These are phyloP conservation scores for Fusarium keratoplasticum DNA, from an alignment of 2,329 filamentous ascomycete genomes.

Conservation along the genomic window DNA sequence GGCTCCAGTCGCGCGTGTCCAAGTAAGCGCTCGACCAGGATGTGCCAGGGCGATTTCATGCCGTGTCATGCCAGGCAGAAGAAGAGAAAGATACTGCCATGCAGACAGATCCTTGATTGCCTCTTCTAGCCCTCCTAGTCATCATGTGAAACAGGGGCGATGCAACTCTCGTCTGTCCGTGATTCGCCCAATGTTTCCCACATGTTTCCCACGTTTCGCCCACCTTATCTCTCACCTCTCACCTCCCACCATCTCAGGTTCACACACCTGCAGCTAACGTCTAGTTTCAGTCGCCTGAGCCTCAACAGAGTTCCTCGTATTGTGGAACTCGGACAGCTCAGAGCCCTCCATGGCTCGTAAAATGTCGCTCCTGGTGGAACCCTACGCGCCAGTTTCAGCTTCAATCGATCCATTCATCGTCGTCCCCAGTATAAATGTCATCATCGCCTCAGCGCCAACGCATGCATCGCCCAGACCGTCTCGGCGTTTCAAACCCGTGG, in stretches of 20 bases:
- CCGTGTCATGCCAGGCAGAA: constrained; percentile 19
- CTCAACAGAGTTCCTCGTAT: not conserved
- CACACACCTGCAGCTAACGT: not conserved
- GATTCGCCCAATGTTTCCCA: constrained; percentile 35
- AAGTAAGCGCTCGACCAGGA: constrained; percentile 26
- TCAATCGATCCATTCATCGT: not conserved
- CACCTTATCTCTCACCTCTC: not conserved
- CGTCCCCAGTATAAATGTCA: constrained; percentile 32
- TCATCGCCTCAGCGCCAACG: constrained; percentile 35
- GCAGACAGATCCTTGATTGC: not conserved
- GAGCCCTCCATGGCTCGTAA: not conserved
- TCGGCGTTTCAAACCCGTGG: constrained; percentile 34
- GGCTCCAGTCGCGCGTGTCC: constrained; percentile 33
- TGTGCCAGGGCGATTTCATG: constrained; percentile 19
- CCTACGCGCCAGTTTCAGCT: not conserved
- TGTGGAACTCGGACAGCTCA: not conserved
- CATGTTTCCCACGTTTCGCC: constrained; percentile 19
- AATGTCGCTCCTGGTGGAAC: constrained; percentile 17
- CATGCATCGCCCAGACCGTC: constrained; percentile 31
- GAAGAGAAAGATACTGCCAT: not conserved
- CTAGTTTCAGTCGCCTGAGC: not conserved
- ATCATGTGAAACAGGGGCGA: constrained; percentile 35
- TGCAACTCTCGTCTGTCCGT: constrained; percentile 17
- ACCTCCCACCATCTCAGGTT: not conserved
- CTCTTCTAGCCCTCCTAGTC: not conserved